These are phyloP conservation scores for Debaryomycetaceae sp. DNA, from an alignment of 1,139 yeast genomes.

Conservation along the genomic window DNA sequence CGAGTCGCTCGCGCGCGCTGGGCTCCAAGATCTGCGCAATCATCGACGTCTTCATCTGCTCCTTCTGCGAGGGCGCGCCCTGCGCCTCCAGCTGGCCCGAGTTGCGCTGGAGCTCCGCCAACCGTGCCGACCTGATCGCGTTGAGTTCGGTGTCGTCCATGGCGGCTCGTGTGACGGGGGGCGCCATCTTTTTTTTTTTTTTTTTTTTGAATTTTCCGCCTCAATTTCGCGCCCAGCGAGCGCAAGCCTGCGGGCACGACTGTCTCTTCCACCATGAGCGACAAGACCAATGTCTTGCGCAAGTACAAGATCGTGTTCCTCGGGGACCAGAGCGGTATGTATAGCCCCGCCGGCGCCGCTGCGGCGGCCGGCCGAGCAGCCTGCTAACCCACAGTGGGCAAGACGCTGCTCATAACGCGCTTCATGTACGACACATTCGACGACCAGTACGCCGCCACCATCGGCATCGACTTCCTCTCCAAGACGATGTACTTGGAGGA, in stretches of 20 bases:
- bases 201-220: slow-evolving; percentile 1
- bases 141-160: slow-evolving; percentile 81
- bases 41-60: slow-evolving; percentile 34
- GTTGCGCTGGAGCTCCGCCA: slow-evolving; percentile 71
- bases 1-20: slow-evolving; percentile 81
- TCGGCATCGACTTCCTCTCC: slow-evolving; percentile 92
- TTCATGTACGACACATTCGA: slow-evolving; percentile 99
- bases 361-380: too few relatives aligned
- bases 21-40: slow-evolving; percentile 73
- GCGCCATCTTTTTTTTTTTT: slow-evolving; percentile 1
- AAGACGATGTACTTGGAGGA: slow-evolving; percentile 66
- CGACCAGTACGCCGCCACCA: slow-evolving; percentile 92
- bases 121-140: slow-evolving; percentile 84
- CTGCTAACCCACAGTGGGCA: slow-evolving; percentile 54
- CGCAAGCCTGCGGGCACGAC: background rate
- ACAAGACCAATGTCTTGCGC: slow-evolving; percentile 36
- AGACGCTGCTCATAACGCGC: slow-evolving; percentile 89
- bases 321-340: slow-evolving; percentile 89
- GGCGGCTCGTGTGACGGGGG: slow-evolving; percentile 5
- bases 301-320: slow-evolving; percentile 88
- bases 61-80: slow-evolving; percentile 15
- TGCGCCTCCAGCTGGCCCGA: slow-evolving; percentile 25
- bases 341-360: too few relatives aligned
- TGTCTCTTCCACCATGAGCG: slow-evolving; percentile 10
- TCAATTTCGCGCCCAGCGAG: background rate